phyloP scores from a whole-genome alignment of 164 flowering plant genomes.

The Tetrastigma voinierianum region DNA sequence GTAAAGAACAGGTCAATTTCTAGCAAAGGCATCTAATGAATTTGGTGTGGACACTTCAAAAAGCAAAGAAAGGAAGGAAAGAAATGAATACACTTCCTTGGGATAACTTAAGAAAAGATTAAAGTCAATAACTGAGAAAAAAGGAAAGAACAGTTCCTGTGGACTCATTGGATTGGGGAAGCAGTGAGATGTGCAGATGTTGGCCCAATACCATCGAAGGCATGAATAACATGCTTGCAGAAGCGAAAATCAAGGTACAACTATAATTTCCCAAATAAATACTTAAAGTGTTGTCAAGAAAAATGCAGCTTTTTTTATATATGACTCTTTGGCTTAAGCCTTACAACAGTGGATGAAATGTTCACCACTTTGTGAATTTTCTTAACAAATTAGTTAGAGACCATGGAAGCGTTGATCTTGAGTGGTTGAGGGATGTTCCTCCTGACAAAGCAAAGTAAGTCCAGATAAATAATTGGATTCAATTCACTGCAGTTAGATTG shows the following conservation, averaged over 20 bases:
- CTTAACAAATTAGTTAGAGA: constrained; percentile 75
- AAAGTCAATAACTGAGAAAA: constrained; percentile 25
- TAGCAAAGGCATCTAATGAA: constrained; percentile 13
- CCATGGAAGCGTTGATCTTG: constrained; percentile 91
- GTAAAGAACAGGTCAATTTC: constrained; percentile 11
- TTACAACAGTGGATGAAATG: constrained; percentile 5
- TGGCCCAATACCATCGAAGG: constrained; percentile 68
- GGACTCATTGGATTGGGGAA: constrained; percentile 89
- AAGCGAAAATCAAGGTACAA: constrained; percentile 75
- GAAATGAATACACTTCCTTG: constrained; percentile 48
- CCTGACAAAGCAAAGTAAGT: constrained; percentile 98
- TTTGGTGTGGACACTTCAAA: constrained; percentile 15
- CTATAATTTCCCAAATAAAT: neutral
- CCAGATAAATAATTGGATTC: neutral
- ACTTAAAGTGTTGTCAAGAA: neutral
- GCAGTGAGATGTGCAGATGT: constrained; percentile 83
- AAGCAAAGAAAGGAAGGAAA: constrained; percentile 33
- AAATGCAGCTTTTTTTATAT: neutral
- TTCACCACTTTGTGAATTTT: constrained; percentile 42
- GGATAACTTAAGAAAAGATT: constrained; percentile 62
- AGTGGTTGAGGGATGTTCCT: constrained; percentile 89
- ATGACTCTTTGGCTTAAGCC: neutral
- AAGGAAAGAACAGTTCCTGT: constrained; percentile 46
- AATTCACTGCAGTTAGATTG: neutral
- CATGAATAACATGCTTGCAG: constrained; percentile 87